Conservation (phyloP, 371 early-diverging fungal genomes). For the Smittium mucronatum region DNA sequence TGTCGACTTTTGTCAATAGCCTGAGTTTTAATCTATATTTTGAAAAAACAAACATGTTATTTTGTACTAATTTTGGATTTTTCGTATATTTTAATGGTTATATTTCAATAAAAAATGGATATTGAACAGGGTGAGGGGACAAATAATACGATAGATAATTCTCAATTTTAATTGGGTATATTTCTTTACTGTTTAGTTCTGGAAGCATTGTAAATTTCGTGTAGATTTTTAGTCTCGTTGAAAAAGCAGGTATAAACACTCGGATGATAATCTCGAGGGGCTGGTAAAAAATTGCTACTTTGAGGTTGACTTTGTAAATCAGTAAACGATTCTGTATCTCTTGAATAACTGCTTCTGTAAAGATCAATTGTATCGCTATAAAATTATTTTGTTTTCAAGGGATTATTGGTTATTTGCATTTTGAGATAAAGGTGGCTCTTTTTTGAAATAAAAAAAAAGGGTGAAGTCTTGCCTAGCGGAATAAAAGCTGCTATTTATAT, state of each 20-base stretch:
- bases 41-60: neutral
- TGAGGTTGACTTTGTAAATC: neutral
- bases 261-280: neutral
- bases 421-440: too few species aligned
- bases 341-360: neutral
- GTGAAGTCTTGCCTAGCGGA: neutral
- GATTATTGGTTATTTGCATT: neutral
- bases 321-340: neutral
- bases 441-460: neutral
- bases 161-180: neutral
- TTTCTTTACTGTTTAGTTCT: neutral
- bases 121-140: too few species aligned
- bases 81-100: neutral
- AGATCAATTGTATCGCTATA: neutral
- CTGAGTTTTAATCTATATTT: neutral
- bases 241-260: neutral
- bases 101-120: neutral
- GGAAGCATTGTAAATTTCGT: neutral
- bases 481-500: neutral
- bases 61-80: neutral
- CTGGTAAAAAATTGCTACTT: neutral
- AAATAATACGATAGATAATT: too few species aligned
- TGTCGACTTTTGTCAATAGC: slow-evolving; percentile 20
- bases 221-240: neutral
- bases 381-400: neutral